A percentile compares a stretch with the other conserved stretches of the same genome.
Conservation (phyloP, 495 filamentous ascomycete genomes). For the Chaetomium tenue region DNA sequence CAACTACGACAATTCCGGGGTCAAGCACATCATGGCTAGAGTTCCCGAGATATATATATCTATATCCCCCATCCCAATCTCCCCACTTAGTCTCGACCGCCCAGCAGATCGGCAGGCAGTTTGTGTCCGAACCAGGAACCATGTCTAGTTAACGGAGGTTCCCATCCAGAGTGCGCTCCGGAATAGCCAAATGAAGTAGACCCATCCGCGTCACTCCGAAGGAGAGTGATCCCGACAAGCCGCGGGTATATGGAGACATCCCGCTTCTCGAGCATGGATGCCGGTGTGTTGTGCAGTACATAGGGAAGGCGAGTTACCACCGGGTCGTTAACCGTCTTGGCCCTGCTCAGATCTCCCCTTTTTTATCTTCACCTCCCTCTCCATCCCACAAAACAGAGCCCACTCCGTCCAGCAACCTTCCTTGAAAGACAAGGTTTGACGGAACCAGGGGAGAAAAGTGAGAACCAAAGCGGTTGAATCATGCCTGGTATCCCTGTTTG, state of each 20-base stretch:
- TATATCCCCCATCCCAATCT: neutral
- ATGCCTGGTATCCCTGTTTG: neutral
- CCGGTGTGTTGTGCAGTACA: neutral
- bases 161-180: neutral
- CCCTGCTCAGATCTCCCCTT: neutral
- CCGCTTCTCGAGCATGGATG: neutral
- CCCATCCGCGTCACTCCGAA: constrained; percentile 3
- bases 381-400: neutral
- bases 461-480: neutral
- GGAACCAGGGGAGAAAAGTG: neutral
- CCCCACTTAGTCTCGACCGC: neutral
- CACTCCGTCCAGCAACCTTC: neutral
- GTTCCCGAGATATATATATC: constrained; percentile 1
- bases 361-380: neutral
- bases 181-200: constrained; percentile 14
- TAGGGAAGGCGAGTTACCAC: neutral
- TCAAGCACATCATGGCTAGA: neutral
- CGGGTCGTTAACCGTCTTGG: neutral
- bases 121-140: constrained; percentile 6
- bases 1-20: too few relatives aligned
- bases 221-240: constrained; percentile 7
- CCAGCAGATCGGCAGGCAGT: constrained; percentile 6
- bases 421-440: neutral
- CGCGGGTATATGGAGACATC: neutral
- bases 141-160: neutral